These are phyloP conservation scores for Paramecium pentaurelia DNA, from an alignment of 73 alveolate genomes.

Conservation along the genomic window DNA sequence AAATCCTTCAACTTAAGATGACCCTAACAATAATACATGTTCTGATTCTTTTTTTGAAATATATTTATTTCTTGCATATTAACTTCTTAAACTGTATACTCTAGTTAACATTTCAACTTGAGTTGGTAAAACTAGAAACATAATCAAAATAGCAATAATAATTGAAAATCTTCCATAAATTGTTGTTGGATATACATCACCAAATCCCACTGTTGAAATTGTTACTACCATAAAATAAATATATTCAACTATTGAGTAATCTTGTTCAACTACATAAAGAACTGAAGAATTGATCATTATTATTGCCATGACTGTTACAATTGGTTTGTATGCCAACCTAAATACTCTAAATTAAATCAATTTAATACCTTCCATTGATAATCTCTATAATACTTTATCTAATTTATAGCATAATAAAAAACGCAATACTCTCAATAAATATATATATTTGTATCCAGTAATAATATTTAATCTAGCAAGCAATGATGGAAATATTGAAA, in stretches of 20 bases:
- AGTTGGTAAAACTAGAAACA: slow-evolving; percentile 66
- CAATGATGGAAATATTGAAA: slow-evolving; percentile 69
- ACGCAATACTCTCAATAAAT: slow-evolving; percentile 69
- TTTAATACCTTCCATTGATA: slow-evolving; percentile 62
- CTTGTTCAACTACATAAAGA: background rate
- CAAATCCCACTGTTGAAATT: slow-evolving; percentile 65
- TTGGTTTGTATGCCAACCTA: slow-evolving; percentile 65
- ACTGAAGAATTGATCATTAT: background rate
- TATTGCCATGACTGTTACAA: slow-evolving; percentile 50
- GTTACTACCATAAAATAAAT: slow-evolving; percentile 27
- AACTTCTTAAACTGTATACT: slow-evolving; percentile 71
- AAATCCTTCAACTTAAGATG: slow-evolving; percentile 84
- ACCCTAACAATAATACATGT: slow-evolving; percentile 88
- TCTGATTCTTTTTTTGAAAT: slow-evolving; percentile 68
- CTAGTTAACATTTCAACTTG: slow-evolving; percentile 70
- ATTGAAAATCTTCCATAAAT: slow-evolving; percentile 79
- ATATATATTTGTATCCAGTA: background rate
- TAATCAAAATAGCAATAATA: slow-evolving; percentile 72
- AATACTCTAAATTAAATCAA: slow-evolving; percentile 60
- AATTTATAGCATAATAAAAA: slow-evolving; percentile 63
- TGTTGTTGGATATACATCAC: slow-evolving; percentile 87
- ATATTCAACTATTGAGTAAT: slow-evolving; percentile 16
- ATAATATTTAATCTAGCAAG: slow-evolving; percentile 64
- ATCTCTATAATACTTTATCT: slow-evolving; percentile 64
- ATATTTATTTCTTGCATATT: slow-evolving; percentile 75